Evolutionary conservation across 495 filamentous ascomycete genomes (phyloP).

Genomic region (Daldinia decipiens): DNA sequence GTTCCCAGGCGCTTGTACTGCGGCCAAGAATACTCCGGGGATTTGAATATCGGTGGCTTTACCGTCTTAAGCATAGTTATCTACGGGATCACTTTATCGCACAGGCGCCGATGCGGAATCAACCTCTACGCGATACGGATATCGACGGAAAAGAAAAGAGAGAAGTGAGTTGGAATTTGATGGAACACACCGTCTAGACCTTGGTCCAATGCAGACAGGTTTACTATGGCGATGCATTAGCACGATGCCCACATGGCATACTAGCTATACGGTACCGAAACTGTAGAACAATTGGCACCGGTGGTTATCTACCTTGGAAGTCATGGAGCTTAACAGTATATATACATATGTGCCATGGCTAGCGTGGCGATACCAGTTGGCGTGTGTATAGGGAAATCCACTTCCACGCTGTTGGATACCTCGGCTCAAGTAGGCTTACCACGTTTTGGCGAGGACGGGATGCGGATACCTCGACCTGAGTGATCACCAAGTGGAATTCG

Average conservation of each 20-base stretch:
- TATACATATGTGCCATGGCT: conserved; percentile 14
- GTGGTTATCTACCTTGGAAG: not conserved
- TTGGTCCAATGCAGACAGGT: not conserved
- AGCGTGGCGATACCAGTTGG: not conserved
- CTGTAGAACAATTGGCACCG: not conserved
- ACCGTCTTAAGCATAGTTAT: not conserved
- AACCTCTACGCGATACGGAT: not conserved
- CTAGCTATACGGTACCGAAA: not conserved
- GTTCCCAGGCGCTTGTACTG: conserved; percentile 10
- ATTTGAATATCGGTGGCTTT: conserved; percentile 7
- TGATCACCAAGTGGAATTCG: conserved; percentile 9
- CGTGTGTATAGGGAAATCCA: conserved; percentile 12
- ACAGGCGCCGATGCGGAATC: not conserved
- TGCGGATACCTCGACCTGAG: conserved; percentile 16
- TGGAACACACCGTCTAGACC: not conserved
- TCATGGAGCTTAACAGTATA: not conserved
- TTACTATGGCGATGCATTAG: conserved; percentile 1
- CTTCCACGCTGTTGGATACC: conserved; percentile 9
- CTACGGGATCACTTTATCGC: not conserved
- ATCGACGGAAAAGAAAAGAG: not conserved
- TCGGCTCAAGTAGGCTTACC: conserved; percentile 23
- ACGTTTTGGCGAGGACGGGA: conserved; percentile 10
- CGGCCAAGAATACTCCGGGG: not conserved
- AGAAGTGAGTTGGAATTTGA: not conserved
- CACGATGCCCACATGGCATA: not conserved